phyloP scores from a whole-genome alignment of 192 early-diverging fungal species.

The Gamsiella multidivaricata region DNA sequence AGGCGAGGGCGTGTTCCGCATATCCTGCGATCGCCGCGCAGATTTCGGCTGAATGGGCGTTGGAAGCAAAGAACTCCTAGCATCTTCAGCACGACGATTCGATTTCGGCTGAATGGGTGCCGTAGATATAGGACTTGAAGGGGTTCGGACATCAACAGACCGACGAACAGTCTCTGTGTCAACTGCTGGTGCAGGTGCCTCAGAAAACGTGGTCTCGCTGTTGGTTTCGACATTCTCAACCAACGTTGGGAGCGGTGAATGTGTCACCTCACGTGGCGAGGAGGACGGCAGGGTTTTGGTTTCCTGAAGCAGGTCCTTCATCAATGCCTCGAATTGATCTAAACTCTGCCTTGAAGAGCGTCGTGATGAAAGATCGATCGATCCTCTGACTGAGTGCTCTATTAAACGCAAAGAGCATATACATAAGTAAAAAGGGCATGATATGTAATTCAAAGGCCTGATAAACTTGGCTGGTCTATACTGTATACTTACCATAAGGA shows the following conservation, averaged over 20 bases:
- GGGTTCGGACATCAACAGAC: neutral
- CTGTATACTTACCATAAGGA: neutral
- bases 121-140: neutral
- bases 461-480: too few species aligned
- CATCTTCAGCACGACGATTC: neutral
- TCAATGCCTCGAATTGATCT: constrained; percentile 51
- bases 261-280: too few species aligned
- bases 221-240: too few species aligned
- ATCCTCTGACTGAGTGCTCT: neutral
- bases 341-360: neutral
- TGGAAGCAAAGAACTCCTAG: neutral
- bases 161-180: neutral
- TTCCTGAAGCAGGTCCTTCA: constrained; percentile 55
- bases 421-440: too few species aligned
- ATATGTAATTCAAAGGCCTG: too few species aligned
- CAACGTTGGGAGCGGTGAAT: too few species aligned
- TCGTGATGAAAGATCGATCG: constrained; percentile 6
- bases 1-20: neutral
- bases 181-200: neutral
- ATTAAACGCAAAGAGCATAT: too few species aligned
- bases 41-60: neutral
- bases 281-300: constrained; percentile 40
- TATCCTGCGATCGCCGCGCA: constrained; percentile 1
- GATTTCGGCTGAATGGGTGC: neutral
- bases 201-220: too few species aligned